These are phyloP conservation scores for Syzygium syzygioides DNA, from an alignment of 441 rosid species.

Conservation along the genomic window DNA sequence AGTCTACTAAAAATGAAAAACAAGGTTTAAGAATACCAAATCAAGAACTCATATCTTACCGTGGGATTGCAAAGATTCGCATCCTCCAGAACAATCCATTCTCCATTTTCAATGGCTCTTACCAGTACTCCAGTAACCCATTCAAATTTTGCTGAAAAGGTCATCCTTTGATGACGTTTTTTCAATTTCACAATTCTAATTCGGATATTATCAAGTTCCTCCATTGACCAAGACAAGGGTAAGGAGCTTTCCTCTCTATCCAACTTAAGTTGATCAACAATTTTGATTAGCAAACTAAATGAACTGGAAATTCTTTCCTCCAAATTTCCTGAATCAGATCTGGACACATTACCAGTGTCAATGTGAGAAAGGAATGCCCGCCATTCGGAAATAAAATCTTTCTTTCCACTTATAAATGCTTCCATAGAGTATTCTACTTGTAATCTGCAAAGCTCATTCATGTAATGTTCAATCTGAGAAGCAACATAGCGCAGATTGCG, in stretches of 20 bases:
- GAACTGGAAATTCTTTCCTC: slow-evolving; percentile 29
- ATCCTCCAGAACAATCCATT: slow-evolving; percentile 91
- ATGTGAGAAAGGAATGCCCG: slow-evolving; percentile 46
- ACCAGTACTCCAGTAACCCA: slow-evolving; percentile 90
- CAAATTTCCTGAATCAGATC: slow-evolving; percentile 23
- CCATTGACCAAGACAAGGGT: slow-evolving; percentile 46
- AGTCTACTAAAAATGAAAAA: slow-evolving; percentile 1
- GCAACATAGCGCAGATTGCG: slow-evolving; percentile 59
- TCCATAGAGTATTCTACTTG: slow-evolving; percentile 42
- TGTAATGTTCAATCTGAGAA: slow-evolving; percentile 56
- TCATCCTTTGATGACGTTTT: slow-evolving; percentile 30
- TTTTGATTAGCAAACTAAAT: slow-evolving; percentile 45
- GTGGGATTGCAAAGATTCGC: slow-evolving; percentile 99
- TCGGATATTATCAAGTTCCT: slow-evolving; percentile 45
- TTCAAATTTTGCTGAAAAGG: slow-evolving; percentile 76
- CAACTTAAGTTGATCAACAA: slow-evolving; percentile 42
- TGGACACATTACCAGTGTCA: slow-evolving; percentile 30
- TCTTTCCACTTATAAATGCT: slow-evolving; percentile 31
- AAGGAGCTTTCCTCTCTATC: slow-evolving; percentile 33
- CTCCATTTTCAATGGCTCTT: slow-evolving; percentile 96
- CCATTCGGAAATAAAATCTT: slow-evolving; percentile 59
- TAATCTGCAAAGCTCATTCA: slow-evolving; percentile 64
- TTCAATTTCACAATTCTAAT: slow-evolving; percentile 58
- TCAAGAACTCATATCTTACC: slow-evolving; percentile 32
- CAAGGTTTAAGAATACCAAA: not conserved